Evolutionary conservation across 495 filamentous ascomycete genomes (phyloP).

Genomic region (Parachaetomium inaequale): DNA sequence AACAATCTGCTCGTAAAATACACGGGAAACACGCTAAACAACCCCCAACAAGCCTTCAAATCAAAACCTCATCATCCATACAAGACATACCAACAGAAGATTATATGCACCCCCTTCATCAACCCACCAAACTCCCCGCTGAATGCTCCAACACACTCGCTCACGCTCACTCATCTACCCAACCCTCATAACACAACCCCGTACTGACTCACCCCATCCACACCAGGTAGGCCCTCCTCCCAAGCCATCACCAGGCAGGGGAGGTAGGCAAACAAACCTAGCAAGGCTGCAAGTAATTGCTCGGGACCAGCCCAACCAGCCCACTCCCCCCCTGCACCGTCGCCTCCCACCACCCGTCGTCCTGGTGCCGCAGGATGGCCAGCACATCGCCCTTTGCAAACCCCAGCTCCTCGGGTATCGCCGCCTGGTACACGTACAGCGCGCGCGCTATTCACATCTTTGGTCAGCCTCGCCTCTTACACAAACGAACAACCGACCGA

Average conservation of each 20-base stretch:
- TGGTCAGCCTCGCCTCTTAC: conserved; percentile 1
- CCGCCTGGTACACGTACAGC: conserved; percentile 88
- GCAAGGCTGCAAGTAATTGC: conserved; percentile 85
- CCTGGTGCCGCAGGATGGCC: conserved; percentile 85
- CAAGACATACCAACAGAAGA: conserved; percentile 7
- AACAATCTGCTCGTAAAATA: neutral
- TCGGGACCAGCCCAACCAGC: conserved; percentile 82
- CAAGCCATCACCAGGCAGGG: neutral
- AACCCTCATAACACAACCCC: neutral
- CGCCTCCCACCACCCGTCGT: conserved; percentile 99
- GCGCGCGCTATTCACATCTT: conserved; percentile 68
- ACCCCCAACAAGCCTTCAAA: neutral
- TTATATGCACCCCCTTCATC: conserved; percentile 4
- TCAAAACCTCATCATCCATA: neutral
- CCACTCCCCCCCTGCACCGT: conserved; percentile 75
- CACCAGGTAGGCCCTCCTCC: neutral
- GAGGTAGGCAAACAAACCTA: neutral
- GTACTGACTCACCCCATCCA: neutral
- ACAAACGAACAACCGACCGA: neutral
- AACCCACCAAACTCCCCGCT: conserved; percentile 3
- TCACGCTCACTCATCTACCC: neutral
- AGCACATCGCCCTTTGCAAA: conserved; percentile 92
- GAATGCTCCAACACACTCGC: conserved; percentile 2
- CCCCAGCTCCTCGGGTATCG: conserved; percentile 90
- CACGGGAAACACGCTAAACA: conserved; percentile 11